Conservation (phyloP, 2,329 filamentous ascomycete genomes). For the Fusarium sp. region DNA sequence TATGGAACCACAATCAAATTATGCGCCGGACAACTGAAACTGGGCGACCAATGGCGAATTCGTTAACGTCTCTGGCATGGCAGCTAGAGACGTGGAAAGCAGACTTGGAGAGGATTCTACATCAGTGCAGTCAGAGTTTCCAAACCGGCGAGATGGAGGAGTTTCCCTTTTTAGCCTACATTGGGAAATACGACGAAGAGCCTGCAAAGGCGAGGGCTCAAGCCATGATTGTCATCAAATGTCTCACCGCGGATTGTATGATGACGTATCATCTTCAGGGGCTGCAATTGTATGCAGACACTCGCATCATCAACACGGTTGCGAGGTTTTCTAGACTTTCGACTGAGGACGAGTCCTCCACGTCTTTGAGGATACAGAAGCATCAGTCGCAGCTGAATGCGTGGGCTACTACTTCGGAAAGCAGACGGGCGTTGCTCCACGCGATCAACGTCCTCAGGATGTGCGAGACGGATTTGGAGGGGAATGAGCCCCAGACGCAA, state of each 20-base stretch:
- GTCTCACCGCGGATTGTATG: conserved; percentile 51
- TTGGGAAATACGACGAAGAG: conserved; percentile 47
- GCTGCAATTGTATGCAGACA: conserved; percentile 56
- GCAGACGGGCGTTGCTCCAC: conserved; percentile 53
- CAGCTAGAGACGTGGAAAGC: conserved; percentile 49
- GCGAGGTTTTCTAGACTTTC: conserved; percentile 37
- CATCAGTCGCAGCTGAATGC: conserved; percentile 40
- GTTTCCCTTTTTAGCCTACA: conserved; percentile 48
- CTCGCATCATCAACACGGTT: conserved; percentile 49
- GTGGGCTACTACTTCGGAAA: conserved; percentile 52
- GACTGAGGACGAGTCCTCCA: conserved; percentile 24
- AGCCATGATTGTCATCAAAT: conserved; percentile 50
- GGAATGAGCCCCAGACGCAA: conserved; percentile 29
- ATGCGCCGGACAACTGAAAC: conserved; percentile 41
- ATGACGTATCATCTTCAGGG: conserved; percentile 57
- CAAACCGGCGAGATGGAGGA: conserved; percentile 27
- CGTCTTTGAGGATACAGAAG: conserved; percentile 39
- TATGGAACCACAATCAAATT: conserved; percentile 52
- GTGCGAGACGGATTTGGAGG: conserved; percentile 43
- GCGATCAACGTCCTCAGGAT: conserved; percentile 52
- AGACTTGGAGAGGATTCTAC: conserved; percentile 44
- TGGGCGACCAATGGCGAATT: conserved; percentile 14
- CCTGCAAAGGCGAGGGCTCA: conserved; percentile 41
- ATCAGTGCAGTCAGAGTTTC: conserved; percentile 36
- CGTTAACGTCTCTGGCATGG: conserved; percentile 40